A percentile compares a stretch with the other conserved stretches of the same genome.
These are phyloP conservation scores for Akanthomyces dipterigenus DNA, from an alignment of 2,329 filamentous ascomycete genomes.

Conservation along the genomic window DNA sequence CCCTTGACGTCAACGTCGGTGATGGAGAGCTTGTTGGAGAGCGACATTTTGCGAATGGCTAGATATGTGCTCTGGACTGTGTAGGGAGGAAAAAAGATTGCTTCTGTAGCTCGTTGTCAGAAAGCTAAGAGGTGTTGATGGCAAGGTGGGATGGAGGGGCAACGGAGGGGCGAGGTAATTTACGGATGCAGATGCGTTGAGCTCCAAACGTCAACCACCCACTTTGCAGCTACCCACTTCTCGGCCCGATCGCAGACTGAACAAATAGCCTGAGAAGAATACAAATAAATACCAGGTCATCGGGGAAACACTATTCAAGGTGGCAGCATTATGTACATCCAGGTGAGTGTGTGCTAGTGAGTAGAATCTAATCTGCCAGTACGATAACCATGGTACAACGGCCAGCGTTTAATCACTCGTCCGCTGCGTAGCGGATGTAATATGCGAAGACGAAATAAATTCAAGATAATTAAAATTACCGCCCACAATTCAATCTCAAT, in stretches of 20 bases:
- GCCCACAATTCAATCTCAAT: no score
- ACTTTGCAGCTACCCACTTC: neutral
- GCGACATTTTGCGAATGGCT: slow-evolving; percentile 66
- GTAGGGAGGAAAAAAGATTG: neutral
- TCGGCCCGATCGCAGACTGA: neutral
- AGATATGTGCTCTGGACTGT: neutral
- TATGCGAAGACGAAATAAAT: no score
- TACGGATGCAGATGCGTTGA: neutral
- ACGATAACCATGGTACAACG: no score
- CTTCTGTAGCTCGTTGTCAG: neutral
- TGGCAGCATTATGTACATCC: no score
- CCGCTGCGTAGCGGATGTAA: no score
- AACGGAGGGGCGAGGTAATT: slow-evolving; percentile 9
- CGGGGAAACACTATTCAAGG: no score
- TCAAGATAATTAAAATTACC: no score
- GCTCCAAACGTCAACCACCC: neutral
- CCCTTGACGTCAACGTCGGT: slow-evolving; percentile 93
- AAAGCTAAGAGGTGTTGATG: neutral
- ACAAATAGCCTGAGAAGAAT: no score
- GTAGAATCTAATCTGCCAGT: no score
- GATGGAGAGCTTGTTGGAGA: slow-evolving; percentile 96
- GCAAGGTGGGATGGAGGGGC: slow-evolving; percentile 12
- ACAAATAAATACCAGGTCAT: no score
- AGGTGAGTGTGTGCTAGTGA: no score
- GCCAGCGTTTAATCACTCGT: no score